Conservation (phyloP, 495 filamentous ascomycete species). For the Aspergillus bertholletiae region DNA sequence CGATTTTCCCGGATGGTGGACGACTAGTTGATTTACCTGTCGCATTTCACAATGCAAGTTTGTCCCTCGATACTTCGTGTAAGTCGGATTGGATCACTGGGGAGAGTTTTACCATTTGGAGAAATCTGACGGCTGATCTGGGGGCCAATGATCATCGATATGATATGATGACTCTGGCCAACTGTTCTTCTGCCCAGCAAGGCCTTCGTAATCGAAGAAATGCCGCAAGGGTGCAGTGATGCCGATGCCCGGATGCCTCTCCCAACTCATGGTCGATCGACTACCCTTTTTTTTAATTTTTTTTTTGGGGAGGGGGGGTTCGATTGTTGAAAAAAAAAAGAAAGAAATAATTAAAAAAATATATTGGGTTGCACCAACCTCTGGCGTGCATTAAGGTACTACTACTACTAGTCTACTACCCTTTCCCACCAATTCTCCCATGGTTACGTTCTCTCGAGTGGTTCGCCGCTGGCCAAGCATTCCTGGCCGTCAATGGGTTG, state of each 20-base stretch:
- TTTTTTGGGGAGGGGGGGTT: too few relatives aligned
- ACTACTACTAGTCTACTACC: neutral
- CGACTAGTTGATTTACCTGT: too few relatives aligned
- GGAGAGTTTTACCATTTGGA: too few relatives aligned
- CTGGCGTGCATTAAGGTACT: neutral
- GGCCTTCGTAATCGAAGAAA: neutral
- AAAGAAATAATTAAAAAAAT: too few relatives aligned
- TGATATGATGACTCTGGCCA: neutral
- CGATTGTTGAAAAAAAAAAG: too few relatives aligned
- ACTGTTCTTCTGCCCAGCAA: neutral
- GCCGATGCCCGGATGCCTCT: conserved; percentile 1
- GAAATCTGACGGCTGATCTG: too few relatives aligned
- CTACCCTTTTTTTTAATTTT: neutral
- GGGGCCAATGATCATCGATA: neutral
- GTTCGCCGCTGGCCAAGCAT: neutral
- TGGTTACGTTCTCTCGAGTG: neutral
- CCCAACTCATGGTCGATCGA: neutral
- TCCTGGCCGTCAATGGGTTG: neutral
- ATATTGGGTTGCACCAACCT: conserved; percentile 11
- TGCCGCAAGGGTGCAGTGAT: neutral
- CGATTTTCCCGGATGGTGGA: too few relatives aligned
- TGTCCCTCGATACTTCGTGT: too few relatives aligned
- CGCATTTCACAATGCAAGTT: too few relatives aligned
- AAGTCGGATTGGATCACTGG: too few relatives aligned
- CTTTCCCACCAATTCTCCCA: neutral